phyloP scores from a whole-genome alignment of 768 basidiomycete genomes.

The Asterophora lycoperdoides region DNA sequence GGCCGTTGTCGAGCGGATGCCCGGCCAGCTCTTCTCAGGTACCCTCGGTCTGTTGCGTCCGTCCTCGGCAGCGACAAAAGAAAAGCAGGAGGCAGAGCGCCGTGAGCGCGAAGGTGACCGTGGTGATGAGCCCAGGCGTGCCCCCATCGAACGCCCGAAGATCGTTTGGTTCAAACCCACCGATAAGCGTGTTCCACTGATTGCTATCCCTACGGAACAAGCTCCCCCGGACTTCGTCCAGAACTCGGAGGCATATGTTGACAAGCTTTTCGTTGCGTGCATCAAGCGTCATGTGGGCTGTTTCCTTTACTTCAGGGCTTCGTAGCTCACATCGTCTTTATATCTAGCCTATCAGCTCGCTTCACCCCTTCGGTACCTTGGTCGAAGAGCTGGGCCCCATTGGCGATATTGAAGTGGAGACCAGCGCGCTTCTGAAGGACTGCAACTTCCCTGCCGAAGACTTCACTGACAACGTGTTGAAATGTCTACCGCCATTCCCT shows the following conservation, averaged over 20 bases:
- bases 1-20: conserved; percentile 99
- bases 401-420: conserved; percentile 98
- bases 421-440: conserved; percentile 94
- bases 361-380: conserved; percentile 97
- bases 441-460: conserved; percentile 99
- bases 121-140: conserved; percentile 76
- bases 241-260: conserved; percentile 84
- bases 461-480: conserved; percentile 90
- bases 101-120: conserved; percentile 95
- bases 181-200: conserved; percentile 96
- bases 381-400: conserved; percentile 98
- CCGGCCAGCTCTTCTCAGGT: conserved; percentile 96
- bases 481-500: conserved; percentile 93
- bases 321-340: conserved; percentile 28
- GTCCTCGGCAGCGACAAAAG: conserved; percentile 95
- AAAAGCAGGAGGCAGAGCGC: conserved; percentile 97
- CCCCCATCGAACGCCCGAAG: conserved; percentile 86
- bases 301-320: conserved; percentile 13
- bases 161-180: conserved; percentile 99
- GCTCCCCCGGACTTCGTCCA: conserved; percentile 95
- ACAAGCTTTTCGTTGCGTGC: conserved; percentile 93
- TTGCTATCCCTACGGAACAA: conserved; percentile 98
- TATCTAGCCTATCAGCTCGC: conserved; percentile 80
- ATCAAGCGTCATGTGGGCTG: conserved; percentile 92
- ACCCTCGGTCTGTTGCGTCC: conserved; percentile 93